Evolutionary conservation across 371 early-diverging fungal species (phyloP).

Genomic region (Mucor velutinosus): DNA sequence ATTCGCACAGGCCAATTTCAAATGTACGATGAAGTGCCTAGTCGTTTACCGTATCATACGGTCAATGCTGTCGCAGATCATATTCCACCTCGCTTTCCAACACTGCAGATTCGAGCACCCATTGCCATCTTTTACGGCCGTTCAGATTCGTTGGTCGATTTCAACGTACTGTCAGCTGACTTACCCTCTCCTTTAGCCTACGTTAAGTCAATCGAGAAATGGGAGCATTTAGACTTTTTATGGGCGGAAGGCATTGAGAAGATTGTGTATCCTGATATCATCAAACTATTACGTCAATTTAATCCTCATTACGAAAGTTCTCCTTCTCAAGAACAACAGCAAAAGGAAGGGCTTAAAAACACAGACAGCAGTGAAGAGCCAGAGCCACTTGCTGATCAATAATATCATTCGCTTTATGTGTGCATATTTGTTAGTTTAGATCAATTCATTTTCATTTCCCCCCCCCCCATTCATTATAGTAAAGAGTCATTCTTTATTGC

Average conservation of each 20-base stretch:
- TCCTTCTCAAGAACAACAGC: not conserved
- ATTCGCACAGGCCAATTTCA: slow-evolving; percentile 86
- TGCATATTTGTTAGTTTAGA: not conserved
- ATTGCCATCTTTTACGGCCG: slow-evolving; percentile 93
- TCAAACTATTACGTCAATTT: slow-evolving; percentile 40
- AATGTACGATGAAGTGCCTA: slow-evolving; percentile 90
- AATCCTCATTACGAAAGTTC: slow-evolving; percentile 24
- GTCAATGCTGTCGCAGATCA: slow-evolving; percentile 51
- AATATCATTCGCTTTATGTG: not conserved
- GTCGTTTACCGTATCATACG: slow-evolving; percentile 61
- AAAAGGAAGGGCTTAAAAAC: slow-evolving; percentile 20
- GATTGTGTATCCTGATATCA: slow-evolving; percentile 50
- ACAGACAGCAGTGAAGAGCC: slow-evolving; percentile 6
- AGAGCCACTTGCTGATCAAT: not conserved
- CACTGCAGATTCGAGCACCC: slow-evolving; percentile 80
- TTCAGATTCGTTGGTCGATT: slow-evolving; percentile 82
- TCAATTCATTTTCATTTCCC: not conserved
- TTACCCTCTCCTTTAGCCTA: slow-evolving; percentile 60
- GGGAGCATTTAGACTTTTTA: slow-evolving; percentile 83
- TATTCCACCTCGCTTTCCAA: slow-evolving; percentile 72
- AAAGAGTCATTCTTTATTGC: not conserved
- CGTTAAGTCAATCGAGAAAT: slow-evolving; percentile 64
- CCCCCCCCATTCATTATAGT: not conserved
- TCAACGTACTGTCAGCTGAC: slow-evolving; percentile 61
- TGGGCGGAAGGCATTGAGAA: slow-evolving; percentile 70